Base-by-base conservation (phyloP, 306 rosid species). In the Macrotyloma uniflorum region DNA sequence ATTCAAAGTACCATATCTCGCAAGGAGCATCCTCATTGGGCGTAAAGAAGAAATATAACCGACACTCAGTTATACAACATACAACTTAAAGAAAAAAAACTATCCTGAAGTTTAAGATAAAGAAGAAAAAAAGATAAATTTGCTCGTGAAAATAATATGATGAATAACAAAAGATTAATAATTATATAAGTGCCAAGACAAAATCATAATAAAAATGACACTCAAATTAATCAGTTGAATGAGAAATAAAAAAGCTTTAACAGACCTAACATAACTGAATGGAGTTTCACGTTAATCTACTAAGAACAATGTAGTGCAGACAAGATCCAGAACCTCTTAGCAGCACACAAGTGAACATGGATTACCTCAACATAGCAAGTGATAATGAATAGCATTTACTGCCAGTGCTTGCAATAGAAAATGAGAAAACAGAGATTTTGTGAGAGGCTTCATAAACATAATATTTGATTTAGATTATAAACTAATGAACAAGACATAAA, bases 11-110 rank as follows among this genome's bases (percentile, higher is more conserved):
- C 55, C 63, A 45, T 45, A 57, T 51, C 76, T 33, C 18, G 24
- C 51, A 80, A 50, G 8, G 1, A 80, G 42, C 36, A 10, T 64
- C 54, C 88, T 84, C 88, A 84, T 78, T 57, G 77, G 78, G 83
- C 83, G 71, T 28, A 65, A 8, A 24, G 5, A 70, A 63, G 75
- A 61, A 50, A 74, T 32, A 18, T 4, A 7, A 59, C 20, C 2
- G 16, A 59, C 40, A 59, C 20, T 23, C 10, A 45, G 32, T 14
- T 54, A 9, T 0, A 8, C 45, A 66, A 59, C 5, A 45, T 6
- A 59, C 20, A 75, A 38, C 32, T 53, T 24, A 2, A 6, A 64
- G 1, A 30, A 30, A 26, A 26, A 45, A 50, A 19, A 76, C 26
- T 53, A 47, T 22, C 12, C 6, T 28, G 36, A 26, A 20, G 72